These are phyloP conservation scores for Prinsepia uniflora DNA, from an alignment of 306 rosid genomes.

Conservation along the genomic window DNA sequence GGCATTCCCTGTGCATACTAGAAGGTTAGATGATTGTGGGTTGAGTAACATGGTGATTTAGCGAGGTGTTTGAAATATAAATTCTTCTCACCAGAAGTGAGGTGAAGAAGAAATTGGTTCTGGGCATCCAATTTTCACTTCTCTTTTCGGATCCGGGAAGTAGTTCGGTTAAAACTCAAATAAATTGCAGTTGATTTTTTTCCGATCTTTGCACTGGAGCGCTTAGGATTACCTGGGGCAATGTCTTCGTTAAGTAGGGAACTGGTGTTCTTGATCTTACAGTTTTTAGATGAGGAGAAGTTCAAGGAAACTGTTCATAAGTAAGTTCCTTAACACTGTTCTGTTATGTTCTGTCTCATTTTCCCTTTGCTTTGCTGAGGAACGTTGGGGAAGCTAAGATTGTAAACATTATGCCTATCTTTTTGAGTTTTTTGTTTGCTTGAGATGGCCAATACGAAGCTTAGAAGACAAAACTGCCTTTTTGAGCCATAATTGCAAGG, in stretches of 20 bases:
- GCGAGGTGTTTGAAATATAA: conserved; percentile 10
- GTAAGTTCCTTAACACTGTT: conserved; percentile 17
- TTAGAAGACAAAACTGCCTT: not conserved
- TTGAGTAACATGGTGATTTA: conserved; percentile 5
- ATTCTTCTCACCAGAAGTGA: conserved; percentile 4
- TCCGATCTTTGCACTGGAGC: conserved; percentile 45
- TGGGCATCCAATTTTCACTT: not conserved
- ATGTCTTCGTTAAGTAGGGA: conserved; percentile 51
- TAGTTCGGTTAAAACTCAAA: conserved; percentile 11
- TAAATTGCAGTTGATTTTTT: conserved; percentile 10
- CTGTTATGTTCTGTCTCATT: conserved; percentile 6
- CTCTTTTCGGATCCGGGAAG: conserved; percentile 14
- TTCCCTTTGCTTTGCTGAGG: conserved; percentile 1
- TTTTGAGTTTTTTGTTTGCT: not conserved
- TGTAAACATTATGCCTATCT: not conserved
- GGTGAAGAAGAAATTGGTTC: conserved; percentile 16
- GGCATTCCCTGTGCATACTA: conserved; percentile 14
- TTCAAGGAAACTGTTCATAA: conserved; percentile 46
- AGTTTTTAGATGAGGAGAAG: conserved; percentile 46
- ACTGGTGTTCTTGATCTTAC: conserved; percentile 43
- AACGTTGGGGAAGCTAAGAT: not conserved
- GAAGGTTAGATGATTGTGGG: conserved; percentile 11
- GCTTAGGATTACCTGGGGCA: conserved; percentile 39
- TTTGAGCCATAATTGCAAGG: not conserved
- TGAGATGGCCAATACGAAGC: not conserved